Evolutionary conservation across 2,329 filamentous ascomycete genomes (phyloP).

Genomic region (Fusarium sp.): DNA sequence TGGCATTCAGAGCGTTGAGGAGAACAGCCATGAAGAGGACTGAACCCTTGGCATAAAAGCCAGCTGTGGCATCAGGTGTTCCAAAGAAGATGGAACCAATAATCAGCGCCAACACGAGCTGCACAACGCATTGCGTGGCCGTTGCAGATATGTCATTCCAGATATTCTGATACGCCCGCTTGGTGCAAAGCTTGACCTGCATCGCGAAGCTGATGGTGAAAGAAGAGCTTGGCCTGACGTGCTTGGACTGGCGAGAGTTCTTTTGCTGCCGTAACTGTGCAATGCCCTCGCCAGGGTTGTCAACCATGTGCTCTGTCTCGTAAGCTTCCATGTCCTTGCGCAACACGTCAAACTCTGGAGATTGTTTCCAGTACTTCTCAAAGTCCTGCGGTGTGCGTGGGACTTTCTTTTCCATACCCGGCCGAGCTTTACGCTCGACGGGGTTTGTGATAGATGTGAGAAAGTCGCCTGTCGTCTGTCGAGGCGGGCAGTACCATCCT

Average conservation of each 20-base stretch:
- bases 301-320: slow-evolving; percentile 56
- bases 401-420: slow-evolving; percentile 67
- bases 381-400: slow-evolving; percentile 77
- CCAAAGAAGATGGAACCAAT: slow-evolving; percentile 69
- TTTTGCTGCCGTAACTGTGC: slow-evolving; percentile 58
- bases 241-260: slow-evolving; percentile 59
- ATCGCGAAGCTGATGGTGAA: slow-evolving; percentile 64
- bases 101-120: slow-evolving; percentile 66
- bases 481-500: slow-evolving; percentile 72
- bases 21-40: slow-evolving; percentile 69
- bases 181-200: slow-evolving; percentile 63
- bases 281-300: slow-evolving; percentile 50
- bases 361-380: slow-evolving; percentile 57
- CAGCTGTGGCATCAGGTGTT: slow-evolving; percentile 58
- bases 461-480: slow-evolving; percentile 76
- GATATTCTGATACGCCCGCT: slow-evolving; percentile 60
- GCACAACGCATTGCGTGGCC: slow-evolving; percentile 54
- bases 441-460: slow-evolving; percentile 74
- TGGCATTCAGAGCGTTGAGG: slow-evolving; percentile 65
- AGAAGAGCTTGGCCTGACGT: slow-evolving; percentile 62
- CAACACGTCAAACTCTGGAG: slow-evolving; percentile 54
- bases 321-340: slow-evolving; percentile 60
- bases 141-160: slow-evolving; percentile 61
- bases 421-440: slow-evolving; percentile 61
- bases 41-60: slow-evolving; percentile 64